These are phyloP conservation scores for Balansia obtecta DNA, from an alignment of 2,329 filamentous ascomycete species.

Conservation along the genomic window DNA sequence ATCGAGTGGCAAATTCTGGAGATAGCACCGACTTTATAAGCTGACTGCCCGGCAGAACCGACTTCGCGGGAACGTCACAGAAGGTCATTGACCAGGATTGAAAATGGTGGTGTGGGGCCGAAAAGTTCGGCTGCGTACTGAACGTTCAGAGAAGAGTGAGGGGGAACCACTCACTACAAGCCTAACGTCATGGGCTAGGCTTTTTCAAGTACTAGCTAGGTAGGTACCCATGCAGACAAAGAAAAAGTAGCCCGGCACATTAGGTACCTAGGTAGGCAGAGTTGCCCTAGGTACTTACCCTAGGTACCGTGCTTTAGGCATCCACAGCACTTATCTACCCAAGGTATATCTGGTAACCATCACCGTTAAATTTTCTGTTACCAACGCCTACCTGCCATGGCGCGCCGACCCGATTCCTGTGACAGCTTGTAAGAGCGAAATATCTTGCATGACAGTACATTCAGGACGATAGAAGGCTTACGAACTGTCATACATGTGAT, in stretches of 20 bases:
- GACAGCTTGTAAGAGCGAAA: too few species aligned
- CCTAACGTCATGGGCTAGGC: background rate
- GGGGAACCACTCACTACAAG: background rate
- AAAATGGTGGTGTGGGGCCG: slow-evolving; percentile 1
- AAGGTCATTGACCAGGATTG: slow-evolving; percentile 6
- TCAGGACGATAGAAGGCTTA: too few species aligned
- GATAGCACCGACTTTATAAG: slow-evolving; percentile 6
- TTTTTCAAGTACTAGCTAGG: background rate
- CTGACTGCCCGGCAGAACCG: slow-evolving; percentile 4
- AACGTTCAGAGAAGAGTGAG: background rate
- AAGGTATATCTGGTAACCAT: too few species aligned
- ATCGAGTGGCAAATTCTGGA: slow-evolving; percentile 4
- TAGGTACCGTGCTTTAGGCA: too few species aligned
- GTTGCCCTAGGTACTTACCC: background rate
- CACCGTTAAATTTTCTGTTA: too few species aligned
- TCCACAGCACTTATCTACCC: too few species aligned
- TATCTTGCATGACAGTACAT: too few species aligned
- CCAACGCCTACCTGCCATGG: too few species aligned
- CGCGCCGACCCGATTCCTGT: too few species aligned
- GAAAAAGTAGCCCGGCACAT: too few species aligned
- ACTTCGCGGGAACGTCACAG: slow-evolving; percentile 8
- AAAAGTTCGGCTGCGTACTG: background rate
- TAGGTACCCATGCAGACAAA: background rate
- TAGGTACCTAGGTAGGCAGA: background rate
- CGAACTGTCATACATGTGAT: too few species aligned